Conservation (phyloP, 1,284 basidiomycete species). For the Trametes sp. region DNA sequence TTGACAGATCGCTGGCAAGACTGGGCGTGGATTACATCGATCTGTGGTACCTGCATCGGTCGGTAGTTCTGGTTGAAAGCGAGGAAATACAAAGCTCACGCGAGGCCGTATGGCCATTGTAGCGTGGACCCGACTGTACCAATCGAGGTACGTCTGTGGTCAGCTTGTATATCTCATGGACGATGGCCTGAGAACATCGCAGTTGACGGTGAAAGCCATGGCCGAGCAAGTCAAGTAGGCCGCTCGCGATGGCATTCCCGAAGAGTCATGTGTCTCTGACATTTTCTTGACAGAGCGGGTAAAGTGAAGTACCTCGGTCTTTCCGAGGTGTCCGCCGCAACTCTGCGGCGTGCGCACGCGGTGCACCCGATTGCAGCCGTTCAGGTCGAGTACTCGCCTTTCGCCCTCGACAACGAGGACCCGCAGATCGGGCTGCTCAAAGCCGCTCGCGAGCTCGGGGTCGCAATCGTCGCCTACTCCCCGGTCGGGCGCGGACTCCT, state of each 20-base stretch:
- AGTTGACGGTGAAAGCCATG: conserved; percentile 57
- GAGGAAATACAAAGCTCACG: conserved; percentile 2
- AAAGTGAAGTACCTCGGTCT: conserved; percentile 69
- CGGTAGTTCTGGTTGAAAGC: conserved; percentile 3
- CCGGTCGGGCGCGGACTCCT: conserved; percentile 70
- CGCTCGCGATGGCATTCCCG: not conserved
- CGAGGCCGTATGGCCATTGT: conserved; percentile 12
- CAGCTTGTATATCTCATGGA: too few species aligned
- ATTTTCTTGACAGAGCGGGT: conserved; percentile 49
- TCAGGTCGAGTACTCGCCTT: conserved; percentile 72
- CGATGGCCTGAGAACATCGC: too few species aligned
- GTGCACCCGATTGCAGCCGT: conserved; percentile 68
- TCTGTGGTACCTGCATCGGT: conserved; percentile 54
- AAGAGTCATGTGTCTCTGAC: not conserved
- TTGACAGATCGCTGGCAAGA: conserved; percentile 47
- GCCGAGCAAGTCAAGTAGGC: conserved; percentile 61
- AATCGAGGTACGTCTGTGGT: conserved; percentile 60
- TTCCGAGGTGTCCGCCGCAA: conserved; percentile 64
- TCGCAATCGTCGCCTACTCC: conserved; percentile 65
- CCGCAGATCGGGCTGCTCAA: conserved; percentile 55
- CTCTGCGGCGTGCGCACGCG: conserved; percentile 68
- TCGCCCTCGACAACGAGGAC: conserved; percentile 61
- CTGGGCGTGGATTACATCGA: conserved; percentile 56
- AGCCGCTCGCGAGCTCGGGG: conserved; percentile 59
- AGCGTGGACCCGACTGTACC: conserved; percentile 53